Conservation (phyloP, 2,329 filamentous ascomycete genomes). For the Dissoconium aciculare region DNA sequence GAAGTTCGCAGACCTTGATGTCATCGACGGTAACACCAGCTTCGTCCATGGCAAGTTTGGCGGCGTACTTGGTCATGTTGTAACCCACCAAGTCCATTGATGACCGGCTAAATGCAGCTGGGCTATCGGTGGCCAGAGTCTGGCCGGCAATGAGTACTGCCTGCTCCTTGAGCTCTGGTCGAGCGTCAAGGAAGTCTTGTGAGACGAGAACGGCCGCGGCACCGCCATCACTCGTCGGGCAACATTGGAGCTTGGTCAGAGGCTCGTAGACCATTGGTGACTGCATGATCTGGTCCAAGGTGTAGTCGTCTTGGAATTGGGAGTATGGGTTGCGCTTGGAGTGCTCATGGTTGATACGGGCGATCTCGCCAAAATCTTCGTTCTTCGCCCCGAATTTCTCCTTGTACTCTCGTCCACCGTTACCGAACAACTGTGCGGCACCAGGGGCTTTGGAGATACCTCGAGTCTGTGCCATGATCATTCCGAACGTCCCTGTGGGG, state of each 20-base stretch:
- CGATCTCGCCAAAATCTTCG: slow-evolving; percentile 90
- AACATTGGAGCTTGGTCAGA: slow-evolving; percentile 96
- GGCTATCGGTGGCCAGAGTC: slow-evolving; percentile 69
- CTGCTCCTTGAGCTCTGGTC: slow-evolving; percentile 65
- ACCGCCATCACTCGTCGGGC: slow-evolving; percentile 84
- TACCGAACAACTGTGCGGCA: slow-evolving; percentile 69
- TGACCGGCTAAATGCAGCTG: slow-evolving; percentile 60
- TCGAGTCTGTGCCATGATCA: slow-evolving; percentile 36
- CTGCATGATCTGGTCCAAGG: slow-evolving; percentile 63
- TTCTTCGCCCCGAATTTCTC: slow-evolving; percentile 75
- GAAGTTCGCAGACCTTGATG: slow-evolving; percentile 74
- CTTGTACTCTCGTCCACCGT: slow-evolving; percentile 86
- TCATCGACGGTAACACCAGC: slow-evolving; percentile 52
- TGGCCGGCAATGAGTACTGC: slow-evolving; percentile 86
- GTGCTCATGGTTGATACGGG: slow-evolving; percentile 82
- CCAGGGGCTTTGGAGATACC: slow-evolving; percentile 14
- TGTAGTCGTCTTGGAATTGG: slow-evolving; percentile 92
- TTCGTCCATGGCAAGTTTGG: slow-evolving; percentile 54
- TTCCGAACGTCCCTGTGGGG: slow-evolving; percentile 59
- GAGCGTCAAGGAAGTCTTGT: slow-evolving; percentile 70
- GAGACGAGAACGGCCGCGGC: slow-evolving; percentile 82
- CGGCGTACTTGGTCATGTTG: slow-evolving; percentile 65
- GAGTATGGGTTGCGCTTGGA: slow-evolving; percentile 88
- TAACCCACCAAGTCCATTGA: slow-evolving; percentile 82
- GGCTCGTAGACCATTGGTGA: slow-evolving; percentile 68